A percentile compares a stretch with the other conserved stretches of the same genome.
Conservation (phyloP, 176 grass and related monocot genomes). For the Lolium rigidum region DNA sequence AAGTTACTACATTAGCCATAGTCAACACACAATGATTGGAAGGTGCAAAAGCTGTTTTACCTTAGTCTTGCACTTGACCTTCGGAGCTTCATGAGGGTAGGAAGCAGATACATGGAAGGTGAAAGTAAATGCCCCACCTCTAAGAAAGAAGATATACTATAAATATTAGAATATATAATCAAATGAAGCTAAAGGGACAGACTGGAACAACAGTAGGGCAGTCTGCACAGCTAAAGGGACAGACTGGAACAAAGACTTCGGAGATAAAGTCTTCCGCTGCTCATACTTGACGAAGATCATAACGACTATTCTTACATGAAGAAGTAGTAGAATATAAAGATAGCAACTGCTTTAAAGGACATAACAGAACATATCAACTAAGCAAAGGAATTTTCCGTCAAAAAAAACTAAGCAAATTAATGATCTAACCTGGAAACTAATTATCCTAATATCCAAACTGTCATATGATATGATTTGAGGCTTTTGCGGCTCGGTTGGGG, state of each 20-base stretch:
- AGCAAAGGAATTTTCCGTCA: not conserved
- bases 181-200: not conserved
- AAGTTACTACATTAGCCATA: constrained; percentile 35
- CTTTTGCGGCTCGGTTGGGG: not conserved
- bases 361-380: not conserved
- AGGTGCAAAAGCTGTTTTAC: constrained; percentile 30
- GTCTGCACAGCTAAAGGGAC: not conserved
- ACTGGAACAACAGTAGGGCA: not conserved
- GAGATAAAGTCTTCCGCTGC: not conserved
- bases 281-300: not conserved
- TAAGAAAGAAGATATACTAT: constrained; percentile 22
- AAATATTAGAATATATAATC: not conserved
- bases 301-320: not conserved
- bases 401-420: not conserved
- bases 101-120: constrained; percentile 73
- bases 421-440: not conserved
- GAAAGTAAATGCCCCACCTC: constrained; percentile 66
- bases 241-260: not conserved
- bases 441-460: not conserved
- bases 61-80: constrained; percentile 87
- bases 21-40: not conserved
- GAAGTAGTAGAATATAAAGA: not conserved
- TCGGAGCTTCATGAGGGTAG: constrained; percentile 75
- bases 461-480: not conserved
- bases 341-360: not conserved